Percentiles rank a stretch among this genome's conserved stretches.
Evolutionary conservation across 2,329 filamentous ascomycete species (phyloP).

Genomic region (Salinomyces thailandicus): DNA sequence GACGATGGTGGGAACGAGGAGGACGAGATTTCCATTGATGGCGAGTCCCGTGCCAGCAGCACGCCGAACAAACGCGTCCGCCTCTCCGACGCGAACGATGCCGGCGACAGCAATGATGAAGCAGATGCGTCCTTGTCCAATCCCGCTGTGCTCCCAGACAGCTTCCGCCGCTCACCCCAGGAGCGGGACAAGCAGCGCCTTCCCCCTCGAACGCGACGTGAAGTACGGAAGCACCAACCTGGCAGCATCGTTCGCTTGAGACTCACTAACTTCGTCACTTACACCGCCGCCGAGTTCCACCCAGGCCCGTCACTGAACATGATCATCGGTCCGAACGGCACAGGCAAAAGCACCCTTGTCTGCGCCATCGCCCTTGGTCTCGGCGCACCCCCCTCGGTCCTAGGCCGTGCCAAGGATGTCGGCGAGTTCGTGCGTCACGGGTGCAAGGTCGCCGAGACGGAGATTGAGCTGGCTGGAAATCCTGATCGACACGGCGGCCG

Average conservation of each 20-base stretch:
- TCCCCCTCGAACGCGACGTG: background rate
- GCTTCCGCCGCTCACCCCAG: constrained; percentile 24
- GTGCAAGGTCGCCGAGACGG: constrained; percentile 63
- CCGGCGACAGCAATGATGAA: background rate
- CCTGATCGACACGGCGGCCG: constrained; percentile 39
- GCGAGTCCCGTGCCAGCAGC: constrained; percentile 2
- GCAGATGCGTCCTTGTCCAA: background rate
- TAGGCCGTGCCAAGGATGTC: constrained; percentile 75
- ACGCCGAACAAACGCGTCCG: constrained; percentile 11
- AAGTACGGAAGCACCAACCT: constrained; percentile 43
- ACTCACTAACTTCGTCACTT: constrained; percentile 86
- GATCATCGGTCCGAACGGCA: constrained; percentile 98
- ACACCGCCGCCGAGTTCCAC: constrained; percentile 80
- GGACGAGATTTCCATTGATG: constrained; percentile 5
- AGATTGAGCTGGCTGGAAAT: constrained; percentile 74
- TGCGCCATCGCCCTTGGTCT: constrained; percentile 92
- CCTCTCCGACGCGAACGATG: constrained; percentile 3
- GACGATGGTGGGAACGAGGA: no score
- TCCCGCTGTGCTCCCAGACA: constrained; percentile 23
- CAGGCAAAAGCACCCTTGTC: constrained; percentile 92
- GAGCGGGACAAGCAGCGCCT: background rate
- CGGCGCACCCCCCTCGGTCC: constrained; percentile 68
- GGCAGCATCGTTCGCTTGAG: constrained; percentile 84
- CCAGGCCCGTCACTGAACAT: constrained; percentile 92
- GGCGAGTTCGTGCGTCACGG: constrained; percentile 93